Evolutionary conservation across 2,329 filamentous ascomycete species (phyloP).

Genomic region (Cephalotrichum gorgonifer): DNA sequence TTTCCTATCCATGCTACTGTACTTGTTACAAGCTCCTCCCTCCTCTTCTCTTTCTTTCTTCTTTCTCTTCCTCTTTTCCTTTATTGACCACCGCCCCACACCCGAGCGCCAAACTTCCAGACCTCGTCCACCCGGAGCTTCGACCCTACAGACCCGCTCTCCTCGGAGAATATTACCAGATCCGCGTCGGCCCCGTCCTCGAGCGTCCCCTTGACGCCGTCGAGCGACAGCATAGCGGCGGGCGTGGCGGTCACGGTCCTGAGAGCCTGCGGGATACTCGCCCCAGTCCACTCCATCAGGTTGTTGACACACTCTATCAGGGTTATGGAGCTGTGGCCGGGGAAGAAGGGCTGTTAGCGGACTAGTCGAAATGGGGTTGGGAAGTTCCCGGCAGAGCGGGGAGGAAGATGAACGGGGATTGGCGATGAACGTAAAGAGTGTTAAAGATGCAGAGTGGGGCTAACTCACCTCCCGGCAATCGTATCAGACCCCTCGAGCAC

Average conservation of each 20-base stretch:
- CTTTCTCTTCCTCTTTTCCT: neutral
- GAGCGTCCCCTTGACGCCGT: conserved; percentile 55
- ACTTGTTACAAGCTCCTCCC: neutral
- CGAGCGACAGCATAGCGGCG: conserved; percentile 63
- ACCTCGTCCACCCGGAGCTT: conserved; percentile 61
- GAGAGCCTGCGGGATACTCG: conserved; percentile 56
- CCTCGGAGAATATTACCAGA: conserved; percentile 56
- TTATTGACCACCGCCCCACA: conserved; percentile 15
- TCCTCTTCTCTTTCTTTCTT: neutral
- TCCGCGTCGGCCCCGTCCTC: conserved; percentile 56
- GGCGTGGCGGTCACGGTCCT: conserved; percentile 67
- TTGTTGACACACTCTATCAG: conserved; percentile 78
- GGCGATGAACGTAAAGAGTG: neutral
- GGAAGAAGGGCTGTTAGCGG: neutral
- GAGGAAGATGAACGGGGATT: neutral
- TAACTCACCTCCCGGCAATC: conserved; percentile 62
- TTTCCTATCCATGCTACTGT: no score
- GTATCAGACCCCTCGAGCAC: conserved; percentile 69
- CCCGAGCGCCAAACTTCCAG: conserved; percentile 63
- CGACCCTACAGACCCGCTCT: conserved; percentile 23
- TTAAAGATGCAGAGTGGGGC: neutral
- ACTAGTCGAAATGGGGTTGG: no score
- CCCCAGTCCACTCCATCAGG: conserved; percentile 65
- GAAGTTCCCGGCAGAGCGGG: no score
- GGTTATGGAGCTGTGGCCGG: conserved; percentile 45